Base-by-base conservation (phyloP, 805 yeast species). In the Dipodascus geniculatus region DNA sequence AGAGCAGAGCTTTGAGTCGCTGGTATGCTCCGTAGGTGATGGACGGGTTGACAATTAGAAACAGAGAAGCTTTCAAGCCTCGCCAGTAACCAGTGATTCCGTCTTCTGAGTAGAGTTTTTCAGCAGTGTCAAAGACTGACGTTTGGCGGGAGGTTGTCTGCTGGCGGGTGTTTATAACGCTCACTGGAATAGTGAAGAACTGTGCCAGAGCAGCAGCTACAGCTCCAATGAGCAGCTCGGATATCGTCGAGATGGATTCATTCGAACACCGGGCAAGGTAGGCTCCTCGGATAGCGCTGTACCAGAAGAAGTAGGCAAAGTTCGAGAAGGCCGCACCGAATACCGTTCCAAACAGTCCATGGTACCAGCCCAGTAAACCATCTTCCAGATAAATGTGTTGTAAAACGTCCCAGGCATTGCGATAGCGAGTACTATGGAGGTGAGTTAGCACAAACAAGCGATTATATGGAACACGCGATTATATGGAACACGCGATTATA, bases 281-380 rank as follows among this genome's bases (percentile, higher is more conserved):
- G 17, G 76, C 68, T 52, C 77, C 74, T 57, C 87, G 78, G 19
- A 86, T 80, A 44, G 85, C 69, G 3, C 89, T 81, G 68, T 87
- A 87, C 93, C 95, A 87, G 68, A 86, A 87, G 67, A 87, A 87
- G 67, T 87, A 87, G 28, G 87, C 82, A 64, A 87, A 87, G 61
- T 83, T 84, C 63, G 85, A 87, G 8, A 84, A 79, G 1, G 90
- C 89, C 9, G 82, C 79, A 2, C 89, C 88, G 17, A 82, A 61
- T 47, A 86, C 69, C 0, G 86, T 78, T 1, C 89, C 81, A 1
- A 78, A 68, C 49, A 87, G 67, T 1, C 96, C 96, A 58, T 77
- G 79, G 68, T 87, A 87, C 67, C 85, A 75, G 3, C 91, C 93
- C 19, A 69, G 57, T 11, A 83, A 50, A 1, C 95, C 95, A 60